A percentile compares a stretch with the other conserved stretches of the same genome.
phyloP scores from a whole-genome alignment of 441 rosid genomes.

The Sinapis alba region DNA sequence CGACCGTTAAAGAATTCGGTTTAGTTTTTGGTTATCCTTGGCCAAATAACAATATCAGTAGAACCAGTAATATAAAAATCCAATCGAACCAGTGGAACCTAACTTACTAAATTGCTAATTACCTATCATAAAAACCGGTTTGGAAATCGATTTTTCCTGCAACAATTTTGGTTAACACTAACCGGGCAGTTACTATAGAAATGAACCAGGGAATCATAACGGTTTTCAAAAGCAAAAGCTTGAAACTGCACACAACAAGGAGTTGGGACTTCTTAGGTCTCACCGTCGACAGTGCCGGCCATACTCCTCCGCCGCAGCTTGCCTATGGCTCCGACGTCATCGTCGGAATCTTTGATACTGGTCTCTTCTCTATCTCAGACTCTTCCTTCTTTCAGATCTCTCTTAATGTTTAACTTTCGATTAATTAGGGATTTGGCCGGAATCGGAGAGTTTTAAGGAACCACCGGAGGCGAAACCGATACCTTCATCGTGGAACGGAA shows the following conservation, averaged over 20 bases:
- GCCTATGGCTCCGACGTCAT: slow-evolving; percentile 52
- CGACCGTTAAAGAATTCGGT: neutral
- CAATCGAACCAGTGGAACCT: neutral
- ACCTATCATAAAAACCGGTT: neutral
- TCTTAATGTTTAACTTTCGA: neutral
- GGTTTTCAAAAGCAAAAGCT: slow-evolving; percentile 56
- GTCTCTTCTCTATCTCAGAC: slow-evolving; percentile 24
- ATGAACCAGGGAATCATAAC: slow-evolving; percentile 65
- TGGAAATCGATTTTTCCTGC: neutral
- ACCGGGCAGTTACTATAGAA: slow-evolving; percentile 43
- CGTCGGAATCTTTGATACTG: slow-evolving; percentile 66
- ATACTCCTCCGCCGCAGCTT: slow-evolving; percentile 43
- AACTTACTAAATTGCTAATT: neutral
- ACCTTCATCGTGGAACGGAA: slow-evolving; percentile 63
- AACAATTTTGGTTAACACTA: neutral
- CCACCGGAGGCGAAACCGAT: slow-evolving; percentile 43
- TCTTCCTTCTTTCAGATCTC: neutral
- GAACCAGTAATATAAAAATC: neutral
- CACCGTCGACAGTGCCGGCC: slow-evolving; percentile 35
- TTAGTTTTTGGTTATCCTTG: neutral
- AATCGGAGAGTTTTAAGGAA: slow-evolving; percentile 61
- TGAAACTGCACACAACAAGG: slow-evolving; percentile 78
- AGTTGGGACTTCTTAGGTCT: slow-evolving; percentile 90
- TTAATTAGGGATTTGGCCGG: slow-evolving; percentile 73
- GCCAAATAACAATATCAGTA: neutral